phyloP scores from a whole-genome alignment of 1,139 yeast species.

The Saccharomyces hybrid region DNA sequence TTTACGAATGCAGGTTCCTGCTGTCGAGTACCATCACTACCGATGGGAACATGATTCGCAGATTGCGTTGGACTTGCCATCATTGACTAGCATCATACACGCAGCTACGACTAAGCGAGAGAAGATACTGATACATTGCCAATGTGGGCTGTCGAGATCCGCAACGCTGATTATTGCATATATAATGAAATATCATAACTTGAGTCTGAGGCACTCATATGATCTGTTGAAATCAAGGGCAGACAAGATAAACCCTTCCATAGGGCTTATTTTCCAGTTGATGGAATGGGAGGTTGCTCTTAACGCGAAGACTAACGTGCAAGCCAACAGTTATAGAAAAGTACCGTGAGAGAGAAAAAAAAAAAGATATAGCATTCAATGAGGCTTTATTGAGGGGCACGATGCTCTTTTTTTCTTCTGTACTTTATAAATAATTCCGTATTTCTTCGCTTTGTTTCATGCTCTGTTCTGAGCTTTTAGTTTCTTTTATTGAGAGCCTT shows the following conservation, averaged over 20 bases:
- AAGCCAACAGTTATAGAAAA: not conserved
- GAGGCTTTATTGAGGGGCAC: not conserved
- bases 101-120: conserved; percentile 33
- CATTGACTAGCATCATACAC: conserved; percentile 45
- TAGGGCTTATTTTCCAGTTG: conserved; percentile 76
- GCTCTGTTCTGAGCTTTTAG: not conserved
- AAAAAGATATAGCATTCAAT: not conserved
- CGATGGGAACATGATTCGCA: not conserved
- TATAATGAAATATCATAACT: conserved; percentile 53
- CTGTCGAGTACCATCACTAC: not conserved
- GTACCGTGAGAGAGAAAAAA: not conserved
- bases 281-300: conserved; percentile 53
- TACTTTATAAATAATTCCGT: not conserved
- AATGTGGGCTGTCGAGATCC: conserved; percentile 84
- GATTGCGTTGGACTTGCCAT: not conserved
- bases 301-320: not conserved
- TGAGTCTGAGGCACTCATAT: conserved; percentile 73
- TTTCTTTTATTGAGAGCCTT: not conserved
- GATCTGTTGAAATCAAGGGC: conserved; percentile 53
- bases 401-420: not conserved
- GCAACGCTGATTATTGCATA: conserved; percentile 83
- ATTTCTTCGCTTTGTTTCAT: not conserved
- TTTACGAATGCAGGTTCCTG: not conserved
- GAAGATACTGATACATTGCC: conserved; percentile 73
- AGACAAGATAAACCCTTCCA: conserved; percentile 77